Percentiles rank a stretch among this genome's conserved stretches.
phyloP scores from a whole-genome alignment of 202 grass and related monocot species.

The Setaria viridis region DNA sequence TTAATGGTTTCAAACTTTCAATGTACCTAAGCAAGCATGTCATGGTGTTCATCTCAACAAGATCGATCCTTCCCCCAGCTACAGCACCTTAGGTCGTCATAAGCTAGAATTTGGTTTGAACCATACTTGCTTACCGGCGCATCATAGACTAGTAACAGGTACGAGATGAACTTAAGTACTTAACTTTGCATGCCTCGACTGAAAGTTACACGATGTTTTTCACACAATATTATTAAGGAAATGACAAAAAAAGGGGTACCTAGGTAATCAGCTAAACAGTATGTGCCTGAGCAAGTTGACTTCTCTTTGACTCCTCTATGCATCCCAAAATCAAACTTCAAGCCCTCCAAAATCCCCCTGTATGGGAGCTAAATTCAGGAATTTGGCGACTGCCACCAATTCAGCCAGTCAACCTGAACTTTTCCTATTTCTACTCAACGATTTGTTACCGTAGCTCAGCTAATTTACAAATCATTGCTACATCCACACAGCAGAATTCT shows the following conservation, averaged over 20 bases:
- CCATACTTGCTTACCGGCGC: neutral
- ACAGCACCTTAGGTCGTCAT: neutral
- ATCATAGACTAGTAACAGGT: neutral
- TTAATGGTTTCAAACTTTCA: neutral
- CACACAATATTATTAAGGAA: neutral
- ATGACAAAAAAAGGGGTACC: neutral
- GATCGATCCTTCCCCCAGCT: slow-evolving; percentile 1
- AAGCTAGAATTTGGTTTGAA: neutral
- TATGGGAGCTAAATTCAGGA: slow-evolving; percentile 1
- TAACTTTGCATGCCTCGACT: slow-evolving; percentile 5
- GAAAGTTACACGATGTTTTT: neutral
- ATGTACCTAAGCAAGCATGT: neutral
- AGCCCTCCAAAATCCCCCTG: neutral
- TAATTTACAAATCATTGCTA: neutral
- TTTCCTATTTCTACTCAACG: neutral
- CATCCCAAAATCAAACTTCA: neutral
- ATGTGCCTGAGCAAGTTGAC: neutral
- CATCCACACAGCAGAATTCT: neutral
- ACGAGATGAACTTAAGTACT: neutral
- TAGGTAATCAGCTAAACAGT: neutral
- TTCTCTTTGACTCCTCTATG: neutral
- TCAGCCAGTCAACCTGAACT: neutral
- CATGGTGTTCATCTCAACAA: neutral
- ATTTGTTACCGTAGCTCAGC: neutral
- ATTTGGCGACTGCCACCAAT: neutral